Evolutionary conservation across 805 yeast species (phyloP), one percentile per base, ranked within the genome.

Genomic region (Kazachstania kunashirensis): DNA sequence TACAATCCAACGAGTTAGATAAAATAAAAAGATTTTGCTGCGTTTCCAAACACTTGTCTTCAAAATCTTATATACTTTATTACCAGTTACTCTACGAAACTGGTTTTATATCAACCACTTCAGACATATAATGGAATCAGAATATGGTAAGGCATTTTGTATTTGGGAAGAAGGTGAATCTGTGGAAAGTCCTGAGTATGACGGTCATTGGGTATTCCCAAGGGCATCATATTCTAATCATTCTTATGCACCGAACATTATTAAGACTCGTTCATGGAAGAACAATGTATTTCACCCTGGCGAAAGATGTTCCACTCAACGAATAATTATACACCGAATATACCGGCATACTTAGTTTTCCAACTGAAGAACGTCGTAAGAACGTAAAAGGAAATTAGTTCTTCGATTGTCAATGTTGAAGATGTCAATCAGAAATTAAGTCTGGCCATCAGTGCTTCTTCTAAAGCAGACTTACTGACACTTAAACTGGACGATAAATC

Each of bases 201-300:
- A 76, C 34, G 85, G 85, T 0, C 74, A 74, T 43, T 67, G 72
- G 26, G 65, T 78, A 3, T 73, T 65, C 40, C 81, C 84, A 1
- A 67, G 70, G 20, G 83, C 79, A 0, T 78, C 84, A 3, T 77
- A 63, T 46, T 78, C 78, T 65, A 78, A 78, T 48, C 84, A 78
- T 51, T 73, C 80, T 3, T 78, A 84, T 53, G 53, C 47, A 1
- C 79, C 79, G n/a, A 75, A 75, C 43, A 44, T 77, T 15, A 49
- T 48, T 11, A 77, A 76, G 43, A 50, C 41, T n/a, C 58, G 79
- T 29, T 31, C n/a, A 34, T 3, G 48, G 47, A 9, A 38, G 42
- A 1, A 60, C 60, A 0, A 57, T 75, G 59, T 40, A 39, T 2
- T 77, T 75, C 47, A 59, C 47, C 3, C 58, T 79, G 0, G 45